Evolutionary conservation across 257 asterid genomes (phyloP), one percentile per base, ranked within the genome.

Genomic region (Solanum pinnatisectum): DNA sequence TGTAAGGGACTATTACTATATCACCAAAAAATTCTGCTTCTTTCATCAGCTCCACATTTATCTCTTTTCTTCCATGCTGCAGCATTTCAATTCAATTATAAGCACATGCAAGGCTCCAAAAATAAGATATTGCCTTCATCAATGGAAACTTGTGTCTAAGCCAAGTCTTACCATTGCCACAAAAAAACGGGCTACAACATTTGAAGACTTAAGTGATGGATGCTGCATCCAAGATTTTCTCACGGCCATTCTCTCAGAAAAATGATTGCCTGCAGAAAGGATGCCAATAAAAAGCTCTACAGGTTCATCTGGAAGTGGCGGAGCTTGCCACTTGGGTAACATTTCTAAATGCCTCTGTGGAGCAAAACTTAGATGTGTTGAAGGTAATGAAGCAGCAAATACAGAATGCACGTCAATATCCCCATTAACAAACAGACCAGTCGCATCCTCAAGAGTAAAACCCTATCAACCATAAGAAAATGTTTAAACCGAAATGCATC

Each of bases 171-270:
- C 99, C 99, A 97, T 91, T 88, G 99, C 99, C 52, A 97, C 95
- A 90, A 97, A 95, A 90, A 97, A 97, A 12, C 98, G 98, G 89
- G 96, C 91, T 36, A 97, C 95, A 40, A 93, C 90, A 88, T 90
- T 91, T 36, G 95, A 90, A 35, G 97, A 95, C 87, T 92, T 91
- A 86, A 96, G 89, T 36, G 92, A 87, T 84, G 91, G 46, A 88
- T 95, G 92, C 91, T 96, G 98, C 97, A 96, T 88, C 99, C 99
- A 96, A 0, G 98, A 95, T 91, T 96, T 96, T 90, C 98, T 93
- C 52, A 95, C 98, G 5, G 98, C 96, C 99, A 96, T 96, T 89
- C 98, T 88, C 94, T 96, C 99, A 18, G 98, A 97, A 92, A 96
- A 96, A 92, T 96, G 99, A 89, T 95, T 96, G 70, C 98, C 98